Percentiles rank a stretch among this genome's conserved stretches.
phyloP scores from a whole-genome alignment of 192 early-diverging fungal species.

The Radiomyces spectabilis region DNA sequence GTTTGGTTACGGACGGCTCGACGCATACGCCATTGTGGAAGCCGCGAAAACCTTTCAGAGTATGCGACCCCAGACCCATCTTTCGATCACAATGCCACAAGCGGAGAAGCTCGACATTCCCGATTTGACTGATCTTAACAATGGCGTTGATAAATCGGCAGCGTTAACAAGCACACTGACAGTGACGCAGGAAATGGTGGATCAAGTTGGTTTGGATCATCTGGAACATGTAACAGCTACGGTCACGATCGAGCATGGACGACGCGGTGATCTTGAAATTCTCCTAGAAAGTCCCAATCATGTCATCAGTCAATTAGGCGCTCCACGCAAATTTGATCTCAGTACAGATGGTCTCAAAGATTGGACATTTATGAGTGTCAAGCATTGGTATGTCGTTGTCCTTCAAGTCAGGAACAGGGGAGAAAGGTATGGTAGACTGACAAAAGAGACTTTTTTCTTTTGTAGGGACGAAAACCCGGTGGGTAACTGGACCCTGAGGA shows the following conservation, averaged over 20 bases:
- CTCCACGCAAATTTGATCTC: conserved; percentile 54
- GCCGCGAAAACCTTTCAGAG: conserved; percentile 58
- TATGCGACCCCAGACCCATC: conserved; percentile 57
- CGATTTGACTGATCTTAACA: not conserved
- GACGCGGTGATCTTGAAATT: conserved; percentile 84
- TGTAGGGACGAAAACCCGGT: conserved; percentile 82
- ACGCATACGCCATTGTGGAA: conserved; percentile 77
- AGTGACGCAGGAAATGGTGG: conserved; percentile 44
- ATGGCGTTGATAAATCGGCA: not conserved
- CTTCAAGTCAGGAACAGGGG: not conserved
- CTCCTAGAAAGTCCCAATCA: conserved; percentile 68
- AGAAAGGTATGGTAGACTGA: not conserved
- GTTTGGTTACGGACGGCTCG: conserved; percentile 89
- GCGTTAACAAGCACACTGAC: conserved; percentile 3
- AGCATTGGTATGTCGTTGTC: conserved; percentile 73
- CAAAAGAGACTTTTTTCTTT: not conserved
- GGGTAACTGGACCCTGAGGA: conserved; percentile 72
- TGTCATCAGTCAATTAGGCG: conserved; percentile 60
- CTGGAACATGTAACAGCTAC: conserved; percentile 89
- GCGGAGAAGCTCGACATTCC: conserved; percentile 7
- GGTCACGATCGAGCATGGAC: conserved; percentile 70
- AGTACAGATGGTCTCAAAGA: conserved; percentile 60
- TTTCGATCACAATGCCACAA: conserved; percentile 26
- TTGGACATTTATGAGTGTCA: conserved; percentile 96
- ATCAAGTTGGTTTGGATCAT: conserved; percentile 33